These are phyloP conservation scores for Ceratocystis albifundus DNA, from an alignment of 2,329 filamentous ascomycete species.

Conservation along the genomic window DNA sequence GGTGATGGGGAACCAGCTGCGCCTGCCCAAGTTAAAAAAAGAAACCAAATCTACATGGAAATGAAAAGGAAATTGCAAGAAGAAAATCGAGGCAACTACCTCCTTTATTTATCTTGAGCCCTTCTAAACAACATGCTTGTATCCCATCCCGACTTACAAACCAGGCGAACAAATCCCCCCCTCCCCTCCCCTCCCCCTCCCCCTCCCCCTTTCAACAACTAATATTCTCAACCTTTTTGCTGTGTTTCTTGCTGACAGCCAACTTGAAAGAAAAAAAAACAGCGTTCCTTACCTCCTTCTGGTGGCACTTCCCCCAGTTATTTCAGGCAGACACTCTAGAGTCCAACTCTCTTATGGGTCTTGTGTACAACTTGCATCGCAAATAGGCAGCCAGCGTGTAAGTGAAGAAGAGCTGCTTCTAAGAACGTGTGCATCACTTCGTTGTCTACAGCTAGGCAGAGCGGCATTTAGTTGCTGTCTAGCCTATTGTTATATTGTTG, in stretches of 20 bases:
- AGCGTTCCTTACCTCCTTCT: too few relatives aligned
- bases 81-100: neutral
- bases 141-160: too few relatives aligned
- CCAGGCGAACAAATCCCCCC: too few relatives aligned
- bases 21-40: neutral
- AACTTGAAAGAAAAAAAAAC: neutral
- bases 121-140: too few relatives aligned
- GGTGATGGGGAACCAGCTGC: too few relatives aligned
- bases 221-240: too few relatives aligned
- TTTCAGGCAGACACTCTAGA: neutral
- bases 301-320: neutral
- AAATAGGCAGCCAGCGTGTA: neutral
- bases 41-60: neutral
- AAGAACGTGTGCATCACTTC: too few relatives aligned
- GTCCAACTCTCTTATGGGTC: neutral
- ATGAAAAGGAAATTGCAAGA: neutral
- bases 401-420: neutral
- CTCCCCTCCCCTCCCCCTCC: too few relatives aligned
- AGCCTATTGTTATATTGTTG: too few relatives aligned
- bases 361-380: neutral
- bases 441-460: too few relatives aligned
- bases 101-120: neutral
- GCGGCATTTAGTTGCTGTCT: too few relatives aligned
- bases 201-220: too few relatives aligned
- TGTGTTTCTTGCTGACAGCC: neutral